Base-by-base conservation (phyloP, 768 basidiomycete genomes). In the Suillus lakei region DNA sequence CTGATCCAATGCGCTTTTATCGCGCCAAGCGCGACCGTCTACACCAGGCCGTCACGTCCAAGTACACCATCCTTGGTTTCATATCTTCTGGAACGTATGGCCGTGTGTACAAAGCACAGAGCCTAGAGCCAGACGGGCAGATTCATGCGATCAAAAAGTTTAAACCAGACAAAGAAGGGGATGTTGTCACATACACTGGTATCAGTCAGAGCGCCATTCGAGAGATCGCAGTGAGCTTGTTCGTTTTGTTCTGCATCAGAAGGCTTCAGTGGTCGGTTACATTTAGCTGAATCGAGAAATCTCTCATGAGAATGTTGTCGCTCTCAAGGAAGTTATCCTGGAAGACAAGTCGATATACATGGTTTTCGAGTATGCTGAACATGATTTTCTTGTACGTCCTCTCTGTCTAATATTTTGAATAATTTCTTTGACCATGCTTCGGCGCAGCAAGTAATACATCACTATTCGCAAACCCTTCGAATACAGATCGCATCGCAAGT, bases 331-430 rank as follows among this genome's bases (percentile, higher is more conserved):
- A 75, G 97, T 98, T 46, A 96, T 99, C 63, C 81, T 99, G 32
- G 97, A 99, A 74, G 98, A 99, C 69, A 98, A 98, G 77, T 95
- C 95, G 1, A 99, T 99, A 67, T 98, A 96, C 76, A 98, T 99
- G 95, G 96, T 99, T 16, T 99, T 99, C 69, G 97, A 99, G 70
- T 99, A 98, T 71, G 97, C 97, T 7, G 98, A 99, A 73, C 98
- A 99, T 73, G 98, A 99, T 78, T 98, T 99, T 74, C 84, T 99
- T 56, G 96, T 95, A 67, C 65, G 93, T 79, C 6, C n/a, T 30
- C 30, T 36, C 6, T 6, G 50, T 32, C 26, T 30, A 18, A 38
- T 5, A 30, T n/a, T 36, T 58, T 32, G 16, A 30, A 23, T 51
- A 23, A 44, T 43, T 26, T n/a, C 1, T 16, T 26, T 26, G 36